A percentile compares a stretch with the other conserved stretches of the same genome.
Evolutionary conservation across 1,284 basidiomycete species (phyloP).

Genomic region (Austroboletus niveus): DNA sequence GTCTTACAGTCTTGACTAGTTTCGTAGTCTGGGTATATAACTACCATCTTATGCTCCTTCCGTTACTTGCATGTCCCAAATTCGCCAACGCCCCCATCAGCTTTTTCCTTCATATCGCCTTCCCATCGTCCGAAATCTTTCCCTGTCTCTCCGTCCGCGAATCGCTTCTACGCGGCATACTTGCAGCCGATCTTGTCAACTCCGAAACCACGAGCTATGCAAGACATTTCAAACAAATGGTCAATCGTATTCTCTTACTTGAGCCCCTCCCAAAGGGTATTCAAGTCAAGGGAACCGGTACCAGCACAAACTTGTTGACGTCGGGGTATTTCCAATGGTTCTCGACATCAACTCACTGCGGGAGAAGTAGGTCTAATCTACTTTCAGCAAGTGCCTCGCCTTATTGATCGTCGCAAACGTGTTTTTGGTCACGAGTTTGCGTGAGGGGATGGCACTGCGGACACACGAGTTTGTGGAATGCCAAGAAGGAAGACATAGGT

Average conservation of each 20-base stretch:
- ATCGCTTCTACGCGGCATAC: conserved; percentile 67
- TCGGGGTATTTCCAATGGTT: conserved; percentile 78
- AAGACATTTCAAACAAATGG: conserved; percentile 80
- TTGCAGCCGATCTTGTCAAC: conserved; percentile 71
- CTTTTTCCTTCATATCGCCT: conserved; percentile 89
- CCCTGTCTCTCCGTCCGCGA: conserved; percentile 68
- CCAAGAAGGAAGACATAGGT: conserved; percentile 68
- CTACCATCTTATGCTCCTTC: conserved; percentile 85
- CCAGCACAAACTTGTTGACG: conserved; percentile 33
- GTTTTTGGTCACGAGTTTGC: too few relatives aligned
- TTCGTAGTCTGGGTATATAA: conserved; percentile 73
- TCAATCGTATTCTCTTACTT: conserved; percentile 75
- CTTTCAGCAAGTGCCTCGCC: conserved; percentile 54
- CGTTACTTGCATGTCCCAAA: conserved; percentile 52
- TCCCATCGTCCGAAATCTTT: conserved; percentile 59
- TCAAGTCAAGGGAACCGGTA: conserved; percentile 43
- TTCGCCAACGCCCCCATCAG: conserved; percentile 71
- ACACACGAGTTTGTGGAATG: conserved; percentile 34
- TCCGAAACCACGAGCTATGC: too few relatives aligned
- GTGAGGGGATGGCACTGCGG: too few relatives aligned
- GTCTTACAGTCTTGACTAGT: background rate
- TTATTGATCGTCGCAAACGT: too few relatives aligned
- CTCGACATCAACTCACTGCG: conserved; percentile 77
- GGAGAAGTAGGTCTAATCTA: conserved; percentile 51
- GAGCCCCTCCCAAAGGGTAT: conserved; percentile 79